A percentile compares a stretch with the other conserved stretches of the same genome.
Evolutionary conservation across 1,284 basidiomycete genomes (phyloP).

Genomic region (Testicularia cyperi): DNA sequence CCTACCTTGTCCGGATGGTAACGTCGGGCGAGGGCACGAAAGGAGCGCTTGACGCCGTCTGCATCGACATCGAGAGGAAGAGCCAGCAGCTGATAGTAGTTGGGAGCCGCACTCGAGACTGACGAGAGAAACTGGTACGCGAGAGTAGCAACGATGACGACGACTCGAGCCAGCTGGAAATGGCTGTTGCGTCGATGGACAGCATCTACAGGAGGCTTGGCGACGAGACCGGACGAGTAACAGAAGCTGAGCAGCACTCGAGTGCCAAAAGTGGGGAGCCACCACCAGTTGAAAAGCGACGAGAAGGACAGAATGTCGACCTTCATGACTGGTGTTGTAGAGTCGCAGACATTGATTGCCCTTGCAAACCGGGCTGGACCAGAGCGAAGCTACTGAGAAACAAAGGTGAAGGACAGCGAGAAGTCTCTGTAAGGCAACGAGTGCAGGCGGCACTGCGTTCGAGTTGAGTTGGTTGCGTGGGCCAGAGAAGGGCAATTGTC

Average conservation of each 20-base stretch:
- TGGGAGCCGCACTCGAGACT: constrained; percentile 66
- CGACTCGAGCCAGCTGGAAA: constrained; percentile 59
- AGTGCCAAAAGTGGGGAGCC: constrained; percentile 29
- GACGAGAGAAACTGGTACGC: constrained; percentile 69
- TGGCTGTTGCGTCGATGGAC: constrained; percentile 6
- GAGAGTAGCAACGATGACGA: constrained; percentile 72
- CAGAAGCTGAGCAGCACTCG: constrained; percentile 7
- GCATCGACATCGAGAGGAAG: constrained; percentile 69
- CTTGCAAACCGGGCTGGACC: too few relatives aligned
- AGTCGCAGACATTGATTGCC: too few relatives aligned
- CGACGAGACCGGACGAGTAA: constrained; percentile 12
- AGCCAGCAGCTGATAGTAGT: constrained; percentile 75
- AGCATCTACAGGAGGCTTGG: constrained; percentile 2
- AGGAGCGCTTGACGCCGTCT: constrained; percentile 70
- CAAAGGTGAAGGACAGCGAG: too few relatives aligned
- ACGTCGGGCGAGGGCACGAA: constrained; percentile 71
- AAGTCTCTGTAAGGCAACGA: too few relatives aligned
- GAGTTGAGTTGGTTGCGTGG: too few relatives aligned
- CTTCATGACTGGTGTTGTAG: too few relatives aligned
- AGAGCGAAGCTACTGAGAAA: too few relatives aligned
- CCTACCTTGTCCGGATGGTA: constrained; percentile 80
- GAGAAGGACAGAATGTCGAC: constrained; percentile 11
- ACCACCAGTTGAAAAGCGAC: constrained; percentile 33
- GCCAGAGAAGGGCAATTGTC: too few relatives aligned
- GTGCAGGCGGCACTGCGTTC: too few relatives aligned